phyloP scores from a whole-genome alignment of 2,329 filamentous ascomycete genomes.

The Claviceps monticola region DNA sequence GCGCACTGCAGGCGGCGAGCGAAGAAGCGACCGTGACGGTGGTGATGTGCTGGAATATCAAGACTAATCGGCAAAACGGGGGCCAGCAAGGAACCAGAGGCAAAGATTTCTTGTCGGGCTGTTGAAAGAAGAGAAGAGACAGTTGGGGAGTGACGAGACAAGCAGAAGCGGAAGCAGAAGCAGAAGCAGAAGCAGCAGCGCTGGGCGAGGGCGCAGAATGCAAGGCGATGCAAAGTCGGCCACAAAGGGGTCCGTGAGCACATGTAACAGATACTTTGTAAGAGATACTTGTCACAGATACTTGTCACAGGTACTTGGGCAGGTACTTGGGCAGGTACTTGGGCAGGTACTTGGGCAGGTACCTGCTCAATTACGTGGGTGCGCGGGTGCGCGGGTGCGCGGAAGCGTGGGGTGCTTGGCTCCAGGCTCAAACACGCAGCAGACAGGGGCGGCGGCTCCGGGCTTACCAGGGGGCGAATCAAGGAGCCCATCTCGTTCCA shows the following conservation, averaged over 20 bases:
- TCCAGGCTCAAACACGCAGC: conserved; percentile 2
- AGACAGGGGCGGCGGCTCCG: conserved; percentile 6
- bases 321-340: background rate
- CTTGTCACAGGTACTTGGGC: background rate
- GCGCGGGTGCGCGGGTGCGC: background rate
- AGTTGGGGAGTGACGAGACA: background rate
- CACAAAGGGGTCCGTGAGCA: conserved; percentile 1
- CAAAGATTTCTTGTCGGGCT: background rate
- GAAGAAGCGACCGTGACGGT: background rate
- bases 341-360: background rate
- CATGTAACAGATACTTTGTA: background rate
- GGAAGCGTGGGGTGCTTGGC: background rate
- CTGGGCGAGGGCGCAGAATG: conserved; percentile 3
- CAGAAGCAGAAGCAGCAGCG: background rate
- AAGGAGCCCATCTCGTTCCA: conserved; percentile 3
- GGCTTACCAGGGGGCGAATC: conserved; percentile 4
- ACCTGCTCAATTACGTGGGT: background rate
- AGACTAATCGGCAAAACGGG: background rate
- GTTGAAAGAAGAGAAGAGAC: background rate
- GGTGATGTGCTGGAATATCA: background rate
- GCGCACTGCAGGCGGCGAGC: background rate
- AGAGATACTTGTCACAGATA: too few species aligned
- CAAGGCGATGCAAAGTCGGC: conserved; percentile 5
- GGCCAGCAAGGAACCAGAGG: background rate
- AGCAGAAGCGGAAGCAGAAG: background rate